Base-by-base conservation (phyloP, 2,329 filamentous ascomycete genomes). In the Curvularia verruculosa region DNA sequence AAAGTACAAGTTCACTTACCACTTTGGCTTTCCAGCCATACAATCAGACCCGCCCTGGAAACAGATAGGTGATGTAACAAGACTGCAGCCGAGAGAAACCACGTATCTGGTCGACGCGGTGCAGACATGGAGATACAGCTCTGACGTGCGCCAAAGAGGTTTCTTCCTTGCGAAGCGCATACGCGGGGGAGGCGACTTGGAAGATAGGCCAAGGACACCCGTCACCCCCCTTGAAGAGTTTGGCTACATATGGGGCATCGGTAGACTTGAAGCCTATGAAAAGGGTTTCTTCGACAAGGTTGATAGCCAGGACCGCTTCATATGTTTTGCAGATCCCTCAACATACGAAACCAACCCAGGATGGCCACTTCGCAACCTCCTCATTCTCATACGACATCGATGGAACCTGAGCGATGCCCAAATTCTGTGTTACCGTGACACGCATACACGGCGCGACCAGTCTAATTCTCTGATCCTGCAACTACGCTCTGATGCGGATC, bases 1-100 rank as follows among this genome's bases (percentile, higher is more conserved):
- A 77, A 97, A 96, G 73, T 98, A 98, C 80, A 91, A 89, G 61
- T 97, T 98, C 74, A 92, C 89, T n/a, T 98, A 98, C 78, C 96
- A 96, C 87, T 98, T 98, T 77, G 94, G 90, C 5, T 99, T 96
- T 71, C 95, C 95, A 1, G 92, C 94, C 15, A 83, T 99, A 43
- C 93, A 96, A 74, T 96, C 94, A 3, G 89, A 94, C 52, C 91
- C 92, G 1, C 82, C 84, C 26, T 99, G 95, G 95, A 88, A 85
- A 66, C 69, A 72, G 31, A 60, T 72, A 4, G 67, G 73, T 5
- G 70, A 72, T 19, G 59, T 61, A 3, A 67, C 81, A 2, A 76
- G 77, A 47, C 78, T 98, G 46, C 85, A 82, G 2, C 72, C 84
- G 2, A 80, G 84, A 60, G 94, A 98, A 76, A 94, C 89, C 56